phyloP scores from a whole-genome alignment of 768 basidiomycete species.

The Gloeophyllum trabeum region DNA sequence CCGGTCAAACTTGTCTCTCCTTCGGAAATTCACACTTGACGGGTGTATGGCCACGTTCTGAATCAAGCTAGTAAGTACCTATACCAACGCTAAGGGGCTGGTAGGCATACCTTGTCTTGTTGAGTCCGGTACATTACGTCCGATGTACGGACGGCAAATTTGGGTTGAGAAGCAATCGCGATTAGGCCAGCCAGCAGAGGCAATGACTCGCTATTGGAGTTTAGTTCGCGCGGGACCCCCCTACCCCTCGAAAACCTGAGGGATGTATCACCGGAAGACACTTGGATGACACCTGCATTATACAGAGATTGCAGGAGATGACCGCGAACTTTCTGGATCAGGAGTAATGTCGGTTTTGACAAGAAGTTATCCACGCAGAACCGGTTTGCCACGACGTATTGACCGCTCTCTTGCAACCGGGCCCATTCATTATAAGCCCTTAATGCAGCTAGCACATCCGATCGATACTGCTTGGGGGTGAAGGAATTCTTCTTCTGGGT shows the following conservation, averaged over 20 bases:
- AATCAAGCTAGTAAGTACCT: conserved; percentile 5
- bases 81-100: conserved; percentile 1
- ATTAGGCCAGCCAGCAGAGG: conserved; percentile 79
- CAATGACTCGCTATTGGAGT: conserved; percentile 58
- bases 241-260: conserved; percentile 19
- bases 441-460: conserved; percentile 72
- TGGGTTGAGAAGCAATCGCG: conserved; percentile 78
- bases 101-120: conserved; percentile 62
- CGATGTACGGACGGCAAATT: conserved; percentile 73
- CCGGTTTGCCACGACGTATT: conserved; percentile 53
- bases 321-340: conserved; percentile 70
- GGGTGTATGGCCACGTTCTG: conserved; percentile 76
- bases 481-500: conserved; percentile 65
- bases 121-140: conserved; percentile 62
- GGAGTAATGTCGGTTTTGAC: conserved; percentile 70
- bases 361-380: conserved; percentile 86
- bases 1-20: conserved; percentile 28
- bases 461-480: conserved; percentile 70
- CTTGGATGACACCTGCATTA: conserved; percentile 70
- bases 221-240: conserved; percentile 54
- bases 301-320: conserved; percentile 73
- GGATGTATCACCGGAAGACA: conserved; percentile 48
- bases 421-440: conserved; percentile 80
- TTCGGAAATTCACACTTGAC: conserved; percentile 75
- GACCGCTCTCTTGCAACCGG: conserved; percentile 51